phyloP scores from a whole-genome alignment of 306 rosid species.

The Mimosa pudica region DNA sequence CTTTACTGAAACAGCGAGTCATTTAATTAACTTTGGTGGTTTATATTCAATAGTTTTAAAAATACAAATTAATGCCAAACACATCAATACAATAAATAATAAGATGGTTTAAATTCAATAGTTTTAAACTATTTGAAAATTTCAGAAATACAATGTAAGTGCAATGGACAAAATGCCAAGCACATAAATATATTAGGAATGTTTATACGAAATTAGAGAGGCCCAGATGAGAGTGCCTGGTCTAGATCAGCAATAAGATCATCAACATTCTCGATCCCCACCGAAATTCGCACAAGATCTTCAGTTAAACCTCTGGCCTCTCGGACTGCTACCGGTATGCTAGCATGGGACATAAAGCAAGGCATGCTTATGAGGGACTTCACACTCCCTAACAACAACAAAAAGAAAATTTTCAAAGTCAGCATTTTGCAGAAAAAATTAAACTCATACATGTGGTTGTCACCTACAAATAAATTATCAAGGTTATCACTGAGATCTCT shows the following conservation, averaged over 20 bases:
- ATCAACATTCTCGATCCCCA: constrained; percentile 82
- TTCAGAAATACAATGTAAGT: not conserved
- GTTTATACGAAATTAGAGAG: constrained; percentile 35
- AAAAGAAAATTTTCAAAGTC: constrained; percentile 17
- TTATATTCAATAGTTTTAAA: not conserved
- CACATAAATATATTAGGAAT: not conserved
- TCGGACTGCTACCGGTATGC: constrained; percentile 77
- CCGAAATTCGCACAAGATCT: constrained; percentile 85
- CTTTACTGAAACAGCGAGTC: not conserved
- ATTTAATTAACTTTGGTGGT: not conserved
- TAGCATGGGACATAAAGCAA: constrained; percentile 87
- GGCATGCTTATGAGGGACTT: constrained; percentile 94
- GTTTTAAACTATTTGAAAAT: not conserved
- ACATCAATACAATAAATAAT: too few relatives aligned
- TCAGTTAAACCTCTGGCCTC: constrained; percentile 83
- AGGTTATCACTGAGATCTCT: not conserved
- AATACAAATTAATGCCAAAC: too few relatives aligned
- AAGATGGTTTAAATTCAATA: not conserved
- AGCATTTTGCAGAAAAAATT: not conserved
- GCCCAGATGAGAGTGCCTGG: constrained; percentile 70
- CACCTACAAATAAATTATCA: not conserved
- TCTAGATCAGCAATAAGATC: constrained; percentile 80
- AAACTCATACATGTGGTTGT: not conserved
- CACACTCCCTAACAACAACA: constrained; percentile 66
- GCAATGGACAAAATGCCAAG: not conserved